A percentile compares a stretch with the other conserved stretches of the same genome.
These are phyloP conservation scores for Fraxinus anomala DNA, from an alignment of 257 asterid species.

Conservation along the genomic window DNA sequence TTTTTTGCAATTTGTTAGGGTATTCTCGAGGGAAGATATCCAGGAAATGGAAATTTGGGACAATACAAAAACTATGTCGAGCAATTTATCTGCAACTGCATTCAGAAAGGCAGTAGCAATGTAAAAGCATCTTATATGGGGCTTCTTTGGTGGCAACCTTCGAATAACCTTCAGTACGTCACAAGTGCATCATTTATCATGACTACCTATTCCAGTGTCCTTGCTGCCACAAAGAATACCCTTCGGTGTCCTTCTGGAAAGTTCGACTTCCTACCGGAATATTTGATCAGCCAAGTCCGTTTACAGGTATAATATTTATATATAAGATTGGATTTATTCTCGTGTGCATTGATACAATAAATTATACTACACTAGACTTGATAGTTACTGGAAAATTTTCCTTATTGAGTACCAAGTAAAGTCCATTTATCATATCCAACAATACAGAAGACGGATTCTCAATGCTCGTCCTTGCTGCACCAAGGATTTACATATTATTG, in stretches of 20 bases:
- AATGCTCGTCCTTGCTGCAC: too few relatives aligned
- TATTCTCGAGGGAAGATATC: conserved; percentile 30
- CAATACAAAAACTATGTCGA: conserved; percentile 38
- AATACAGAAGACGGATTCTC: too few relatives aligned
- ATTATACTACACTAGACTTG: too few relatives aligned
- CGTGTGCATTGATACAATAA: background rate
- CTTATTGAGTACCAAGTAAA: too few relatives aligned
- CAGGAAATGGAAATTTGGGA: conserved; percentile 28
- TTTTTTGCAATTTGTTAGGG: conserved; percentile 29
- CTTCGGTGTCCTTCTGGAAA: conserved; percentile 39
- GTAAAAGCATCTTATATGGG: conserved; percentile 39
- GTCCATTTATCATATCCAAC: too few relatives aligned
- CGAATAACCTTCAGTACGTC: conserved; percentile 64
- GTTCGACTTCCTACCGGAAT: conserved; percentile 23
- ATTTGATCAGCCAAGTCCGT: conserved; percentile 33
- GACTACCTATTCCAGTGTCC: conserved; percentile 43
- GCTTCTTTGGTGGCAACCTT: conserved; percentile 45
- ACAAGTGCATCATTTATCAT: conserved; percentile 45
- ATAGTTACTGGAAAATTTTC: too few relatives aligned
- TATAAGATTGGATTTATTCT: background rate
- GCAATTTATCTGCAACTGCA: conserved; percentile 55
- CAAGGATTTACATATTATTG: too few relatives aligned
- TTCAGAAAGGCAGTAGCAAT: conserved; percentile 48
- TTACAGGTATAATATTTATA: conserved; percentile 43
- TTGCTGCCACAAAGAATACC: conserved; percentile 21